These are phyloP conservation scores for Fusarium goolgardi DNA, from an alignment of 2,329 filamentous ascomycete species.

Conservation along the genomic window DNA sequence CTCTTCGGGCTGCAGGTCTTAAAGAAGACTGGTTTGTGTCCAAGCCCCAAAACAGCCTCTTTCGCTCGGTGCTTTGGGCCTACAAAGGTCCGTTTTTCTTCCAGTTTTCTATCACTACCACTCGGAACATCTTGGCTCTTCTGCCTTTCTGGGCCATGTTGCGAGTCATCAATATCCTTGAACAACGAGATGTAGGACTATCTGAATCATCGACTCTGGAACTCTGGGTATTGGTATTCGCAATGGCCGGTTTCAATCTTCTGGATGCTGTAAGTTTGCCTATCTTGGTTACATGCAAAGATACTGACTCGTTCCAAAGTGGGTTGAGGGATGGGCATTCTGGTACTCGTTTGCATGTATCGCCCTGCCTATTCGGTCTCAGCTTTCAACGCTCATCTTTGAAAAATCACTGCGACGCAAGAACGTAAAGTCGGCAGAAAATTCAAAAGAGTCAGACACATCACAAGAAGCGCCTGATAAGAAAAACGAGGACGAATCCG, in stretches of 20 bases:
- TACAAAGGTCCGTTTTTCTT: constrained; percentile 67
- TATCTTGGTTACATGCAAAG: not conserved
- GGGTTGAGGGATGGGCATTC: constrained; percentile 73
- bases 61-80: constrained; percentile 68
- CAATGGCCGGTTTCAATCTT: constrained; percentile 70
- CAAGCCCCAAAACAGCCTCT: constrained; percentile 64
- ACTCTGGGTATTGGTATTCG: constrained; percentile 76
- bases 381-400: constrained; percentile 79
- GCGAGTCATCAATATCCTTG: constrained; percentile 72
- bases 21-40: constrained; percentile 62
- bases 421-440: constrained; percentile 75
- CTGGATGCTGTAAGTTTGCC: constrained; percentile 56
- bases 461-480: constrained; percentile 56
- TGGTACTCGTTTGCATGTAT: constrained; percentile 75
- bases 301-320: constrained; percentile 49
- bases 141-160: constrained; percentile 77
- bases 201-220: constrained; percentile 57
- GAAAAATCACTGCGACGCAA: constrained; percentile 81
- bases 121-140: constrained; percentile 70
- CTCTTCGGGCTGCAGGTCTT: constrained; percentile 62
- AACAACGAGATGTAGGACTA: constrained; percentile 61
- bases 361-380: constrained; percentile 73
- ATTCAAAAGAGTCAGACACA: constrained; percentile 54
- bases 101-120: constrained; percentile 69
- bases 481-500: constrained; percentile 63